Conservation (phyloP, 805 yeast species). For the Pichia ethanolica region DNA sequence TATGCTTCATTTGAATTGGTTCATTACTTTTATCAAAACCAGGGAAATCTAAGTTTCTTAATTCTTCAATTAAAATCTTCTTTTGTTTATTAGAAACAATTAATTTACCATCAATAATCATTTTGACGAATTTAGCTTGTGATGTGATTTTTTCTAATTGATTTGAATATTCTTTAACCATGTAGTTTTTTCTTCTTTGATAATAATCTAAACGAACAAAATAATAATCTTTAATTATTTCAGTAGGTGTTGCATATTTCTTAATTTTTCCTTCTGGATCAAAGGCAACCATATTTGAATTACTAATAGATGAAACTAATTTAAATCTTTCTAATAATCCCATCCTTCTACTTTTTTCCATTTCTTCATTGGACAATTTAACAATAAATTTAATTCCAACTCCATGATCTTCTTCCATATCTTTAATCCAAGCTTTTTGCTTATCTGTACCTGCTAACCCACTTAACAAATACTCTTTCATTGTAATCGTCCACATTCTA, state of each 20-base stretch:
- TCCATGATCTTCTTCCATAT: conserved; percentile 91
- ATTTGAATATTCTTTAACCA: conserved; percentile 61
- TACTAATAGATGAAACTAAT: conserved; percentile 55
- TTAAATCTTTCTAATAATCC: conserved; percentile 86
- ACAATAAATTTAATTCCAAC: conserved; percentile 72
- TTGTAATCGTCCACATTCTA: conserved; percentile 83
- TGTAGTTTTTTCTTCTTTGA: conserved; percentile 80
- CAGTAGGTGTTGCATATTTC: conserved; percentile 67
- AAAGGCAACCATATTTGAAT: conserved; percentile 92
- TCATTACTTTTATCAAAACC: conserved; percentile 64
- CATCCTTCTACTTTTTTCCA: conserved; percentile 64
- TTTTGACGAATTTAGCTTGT: conserved; percentile 86
- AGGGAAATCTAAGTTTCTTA: conserved; percentile 63
- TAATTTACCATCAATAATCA: conserved; percentile 74
- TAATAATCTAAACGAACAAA: conserved; percentile 82
- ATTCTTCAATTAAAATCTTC: conserved; percentile 51
- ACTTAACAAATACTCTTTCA: conserved; percentile 75
- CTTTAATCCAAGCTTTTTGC: conserved; percentile 78
- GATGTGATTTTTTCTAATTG: conserved; percentile 67
- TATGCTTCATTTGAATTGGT: conserved; percentile 43
- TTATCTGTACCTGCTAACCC: conserved; percentile 76
- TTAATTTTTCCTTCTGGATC: conserved; percentile 84
- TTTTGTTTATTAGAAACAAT: conserved; percentile 70
- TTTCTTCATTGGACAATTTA: conserved; percentile 67
- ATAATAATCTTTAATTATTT: conserved; percentile 78